phyloP scores from a whole-genome alignment of 78 protist genomes.

The Planoprotostelium fungivorum region DNA sequence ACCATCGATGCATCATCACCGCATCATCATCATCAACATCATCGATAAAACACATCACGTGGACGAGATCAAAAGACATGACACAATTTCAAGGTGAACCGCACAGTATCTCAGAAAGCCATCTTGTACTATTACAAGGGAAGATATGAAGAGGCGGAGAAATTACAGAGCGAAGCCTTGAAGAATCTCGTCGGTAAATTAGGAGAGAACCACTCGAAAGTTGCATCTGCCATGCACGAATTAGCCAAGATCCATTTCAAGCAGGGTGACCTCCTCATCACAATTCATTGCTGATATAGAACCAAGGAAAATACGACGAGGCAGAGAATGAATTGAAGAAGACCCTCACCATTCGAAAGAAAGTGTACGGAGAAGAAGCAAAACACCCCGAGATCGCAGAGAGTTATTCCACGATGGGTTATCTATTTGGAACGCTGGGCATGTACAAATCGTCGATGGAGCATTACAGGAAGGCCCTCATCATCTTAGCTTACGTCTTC shows the following conservation, averaged over 20 bases:
- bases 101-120: background rate
- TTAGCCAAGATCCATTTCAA: background rate
- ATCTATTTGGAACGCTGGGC: background rate
- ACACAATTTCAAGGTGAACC: background rate
- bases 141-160: background rate
- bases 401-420: background rate
- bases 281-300: background rate
- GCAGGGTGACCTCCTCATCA: background rate
- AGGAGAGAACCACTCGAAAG: background rate
- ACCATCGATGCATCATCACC: no score
- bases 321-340: background rate
- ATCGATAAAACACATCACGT: no score
- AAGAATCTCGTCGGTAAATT: background rate
- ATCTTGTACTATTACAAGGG: background rate
- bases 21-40: no score
- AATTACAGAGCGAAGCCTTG: background rate
- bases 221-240: background rate
- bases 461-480: background rate
- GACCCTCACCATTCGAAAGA: background rate
- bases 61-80: no score
- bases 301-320: background rate
- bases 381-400: background rate
- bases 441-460: background rate
- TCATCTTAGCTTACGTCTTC: background rate
- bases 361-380: background rate